These are phyloP conservation scores for Zygotorulaspora sp. DNA, from an alignment of 805 yeast species.

Conservation along the genomic window DNA sequence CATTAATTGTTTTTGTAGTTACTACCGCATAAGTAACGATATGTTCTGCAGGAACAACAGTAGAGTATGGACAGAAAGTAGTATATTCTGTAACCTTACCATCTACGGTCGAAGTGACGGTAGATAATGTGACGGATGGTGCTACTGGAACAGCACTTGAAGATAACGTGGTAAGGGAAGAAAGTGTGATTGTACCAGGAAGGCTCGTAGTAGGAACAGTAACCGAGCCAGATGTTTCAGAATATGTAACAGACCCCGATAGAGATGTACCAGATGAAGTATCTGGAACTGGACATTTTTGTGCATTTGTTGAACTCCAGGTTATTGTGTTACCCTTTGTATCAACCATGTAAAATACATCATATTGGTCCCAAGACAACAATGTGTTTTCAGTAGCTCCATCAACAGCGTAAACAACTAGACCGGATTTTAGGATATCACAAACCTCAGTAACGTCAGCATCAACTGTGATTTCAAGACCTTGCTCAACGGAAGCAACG, in stretches of 20 bases:
- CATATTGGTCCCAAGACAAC: constrained; percentile 26
- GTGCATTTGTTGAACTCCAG: constrained; percentile 19
- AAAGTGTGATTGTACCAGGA: constrained; percentile 1
- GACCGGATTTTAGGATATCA: constrained; percentile 22
- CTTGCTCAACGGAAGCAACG: constrained; percentile 19
- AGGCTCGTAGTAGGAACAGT: constrained; percentile 6
- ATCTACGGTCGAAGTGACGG: constrained; percentile 9
- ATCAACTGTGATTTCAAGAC: constrained; percentile 21
- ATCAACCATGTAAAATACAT: constrained; percentile 24
- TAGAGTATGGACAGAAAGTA: constrained; percentile 13
- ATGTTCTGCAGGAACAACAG: constrained; percentile 3
- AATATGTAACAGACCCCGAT: neutral
- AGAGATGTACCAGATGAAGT: neutral
- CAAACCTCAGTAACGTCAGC: constrained; percentile 17
- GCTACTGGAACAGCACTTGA: constrained; percentile 7
- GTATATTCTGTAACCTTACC: constrained; percentile 11
- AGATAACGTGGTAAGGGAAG: constrained; percentile 1
- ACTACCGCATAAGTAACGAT: constrained; percentile 8
- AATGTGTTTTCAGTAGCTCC: constrained; percentile 16
- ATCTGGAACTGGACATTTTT: constrained; percentile 17
- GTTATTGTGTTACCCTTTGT: constrained; percentile 15
- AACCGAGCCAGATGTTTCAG: neutral
- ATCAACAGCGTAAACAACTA: constrained; percentile 22
- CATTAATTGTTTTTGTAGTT: constrained; percentile 11
- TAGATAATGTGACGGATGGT: constrained; percentile 8